These are phyloP conservation scores for Fusarium clavum DNA, from an alignment of 2,329 filamentous ascomycete genomes.

Conservation along the genomic window DNA sequence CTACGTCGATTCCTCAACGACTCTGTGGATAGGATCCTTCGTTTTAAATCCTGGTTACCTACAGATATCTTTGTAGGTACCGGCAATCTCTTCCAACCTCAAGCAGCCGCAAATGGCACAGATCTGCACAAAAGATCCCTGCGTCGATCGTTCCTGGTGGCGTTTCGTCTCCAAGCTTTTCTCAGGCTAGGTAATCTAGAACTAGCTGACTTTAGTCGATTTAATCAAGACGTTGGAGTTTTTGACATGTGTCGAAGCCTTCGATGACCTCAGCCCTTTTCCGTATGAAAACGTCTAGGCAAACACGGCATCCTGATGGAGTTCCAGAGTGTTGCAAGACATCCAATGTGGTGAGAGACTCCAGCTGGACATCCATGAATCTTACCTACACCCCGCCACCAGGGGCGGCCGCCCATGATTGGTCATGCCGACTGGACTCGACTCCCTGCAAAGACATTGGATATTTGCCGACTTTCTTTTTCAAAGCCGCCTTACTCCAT, in stretches of 20 bases:
- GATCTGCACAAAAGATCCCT: slow-evolving; percentile 45
- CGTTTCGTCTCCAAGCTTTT: slow-evolving; percentile 35
- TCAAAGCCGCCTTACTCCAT: slow-evolving; percentile 1
- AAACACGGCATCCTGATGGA: not conserved
- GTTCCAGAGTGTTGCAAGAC: slow-evolving; percentile 19
- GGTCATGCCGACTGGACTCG: slow-evolving; percentile 21
- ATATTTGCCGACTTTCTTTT: slow-evolving; percentile 38
- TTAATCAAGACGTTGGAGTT: slow-evolving; percentile 23
- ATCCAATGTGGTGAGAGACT: slow-evolving; percentile 24
- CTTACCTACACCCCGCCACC: slow-evolving; percentile 30
- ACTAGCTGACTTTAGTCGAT: slow-evolving; percentile 22
- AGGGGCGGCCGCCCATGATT: slow-evolving; percentile 38
- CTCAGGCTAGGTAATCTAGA: slow-evolving; percentile 18
- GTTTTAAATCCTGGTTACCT: slow-evolving; percentile 16
- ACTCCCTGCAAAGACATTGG: slow-evolving; percentile 32
- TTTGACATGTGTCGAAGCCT: slow-evolving; percentile 16
- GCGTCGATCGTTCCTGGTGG: slow-evolving; percentile 46
- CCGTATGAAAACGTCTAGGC: not conserved
- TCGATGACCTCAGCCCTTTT: not conserved
- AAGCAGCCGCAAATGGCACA: slow-evolving; percentile 40
- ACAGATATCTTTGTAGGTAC: slow-evolving; percentile 21
- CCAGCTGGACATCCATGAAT: slow-evolving; percentile 11
- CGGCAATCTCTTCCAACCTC: slow-evolving; percentile 24
- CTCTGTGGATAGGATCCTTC: not conserved
- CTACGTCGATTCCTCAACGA: slow-evolving; percentile 20